Evolutionary conservation across 2,329 filamentous ascomycete genomes (phyloP), one percentile per base, ranked within the genome.

Genomic region (Alternaria sp.): DNA sequence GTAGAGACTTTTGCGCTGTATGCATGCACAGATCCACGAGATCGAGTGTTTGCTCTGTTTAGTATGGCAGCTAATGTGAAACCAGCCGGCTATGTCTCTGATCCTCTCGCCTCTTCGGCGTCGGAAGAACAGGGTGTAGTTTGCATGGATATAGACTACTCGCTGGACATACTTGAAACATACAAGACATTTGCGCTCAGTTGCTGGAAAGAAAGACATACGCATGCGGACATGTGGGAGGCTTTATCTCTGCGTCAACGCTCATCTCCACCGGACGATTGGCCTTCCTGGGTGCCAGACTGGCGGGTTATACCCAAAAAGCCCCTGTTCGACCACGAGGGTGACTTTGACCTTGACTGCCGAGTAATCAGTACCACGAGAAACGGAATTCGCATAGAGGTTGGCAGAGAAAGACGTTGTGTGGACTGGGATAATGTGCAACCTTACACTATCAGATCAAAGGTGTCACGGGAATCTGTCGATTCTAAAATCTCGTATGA

Each of bases 281-380:
- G 58, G 58, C 51, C 58, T 19, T 61, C 58, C 2, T 61, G 50
- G 50, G 58, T 56, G 13, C 58, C 58, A n/a, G 58, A 61, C 40
- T 61, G 58, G 58, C 58, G 58, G 4, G n/a, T 45, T 17, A 0
- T 19, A 32, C 43, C 47, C 2, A n/a, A 10, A 26, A 9, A 12
- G 1, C 21, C n/a, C 12, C 11, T 30, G 6, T 1, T 3, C 12
- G 2, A 13, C 12, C 0, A 30, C 1, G 6, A 13, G 5, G 1
- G 0, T 1, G 2, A 13, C 2, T 30, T 30, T 13, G 0, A 13
- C 11, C 12, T 2, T 13, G 2, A 12, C 11, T 30, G 1, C 28
- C 30, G 32, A 36, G 32, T 36, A 2, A 8, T 5, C 15, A 36
- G 32, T 36, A 7, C 7, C 32, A 9, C 32, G 7, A 5, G 32